These are phyloP conservation scores for Pyrenochaeta sp. DNA, from an alignment of 2,329 filamentous ascomycete genomes.

Conservation along the genomic window DNA sequence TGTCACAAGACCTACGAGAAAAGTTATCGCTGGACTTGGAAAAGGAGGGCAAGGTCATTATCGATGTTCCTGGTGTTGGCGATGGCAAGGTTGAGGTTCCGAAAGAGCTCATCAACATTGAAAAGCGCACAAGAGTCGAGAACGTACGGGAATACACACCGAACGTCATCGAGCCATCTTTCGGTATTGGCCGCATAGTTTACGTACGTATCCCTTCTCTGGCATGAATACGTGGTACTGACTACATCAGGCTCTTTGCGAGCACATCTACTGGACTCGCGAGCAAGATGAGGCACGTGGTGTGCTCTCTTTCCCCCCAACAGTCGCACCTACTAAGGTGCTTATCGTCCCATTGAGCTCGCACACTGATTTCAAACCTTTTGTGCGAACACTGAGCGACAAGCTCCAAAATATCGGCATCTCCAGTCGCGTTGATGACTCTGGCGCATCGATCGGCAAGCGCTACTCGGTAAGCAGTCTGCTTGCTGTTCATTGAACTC, in stretches of 20 bases:
- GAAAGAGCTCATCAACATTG: conserved; percentile 82
- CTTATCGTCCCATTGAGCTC: conserved; percentile 88
- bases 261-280: conserved; percentile 95
- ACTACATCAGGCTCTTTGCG: conserved; percentile 80
- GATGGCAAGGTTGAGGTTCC: conserved; percentile 80
- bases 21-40: conserved; percentile 78
- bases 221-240: conserved; percentile 4
- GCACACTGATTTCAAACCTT: conserved; percentile 81
- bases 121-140: conserved; percentile 82
- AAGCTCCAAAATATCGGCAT: conserved; percentile 79
- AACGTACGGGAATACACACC: conserved; percentile 91
- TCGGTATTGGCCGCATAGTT: conserved; percentile 93
- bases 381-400: conserved; percentile 75
- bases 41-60: conserved; percentile 75
- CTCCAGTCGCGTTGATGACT: conserved; percentile 88
- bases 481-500: not conserved
- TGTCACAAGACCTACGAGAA: conserved; percentile 83
- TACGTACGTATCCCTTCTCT: conserved; percentile 62
- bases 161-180: conserved; percentile 97
- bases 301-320: conserved; percentile 76
- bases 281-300: conserved; percentile 83
- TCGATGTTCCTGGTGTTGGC: conserved; percentile 74
- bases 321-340: conserved; percentile 93
- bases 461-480: conserved; percentile 65
- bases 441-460: conserved; percentile 91